These are phyloP conservation scores for Fraxinus pennsylvanica DNA, from an alignment of 257 asterid genomes.

Conservation along the genomic window DNA sequence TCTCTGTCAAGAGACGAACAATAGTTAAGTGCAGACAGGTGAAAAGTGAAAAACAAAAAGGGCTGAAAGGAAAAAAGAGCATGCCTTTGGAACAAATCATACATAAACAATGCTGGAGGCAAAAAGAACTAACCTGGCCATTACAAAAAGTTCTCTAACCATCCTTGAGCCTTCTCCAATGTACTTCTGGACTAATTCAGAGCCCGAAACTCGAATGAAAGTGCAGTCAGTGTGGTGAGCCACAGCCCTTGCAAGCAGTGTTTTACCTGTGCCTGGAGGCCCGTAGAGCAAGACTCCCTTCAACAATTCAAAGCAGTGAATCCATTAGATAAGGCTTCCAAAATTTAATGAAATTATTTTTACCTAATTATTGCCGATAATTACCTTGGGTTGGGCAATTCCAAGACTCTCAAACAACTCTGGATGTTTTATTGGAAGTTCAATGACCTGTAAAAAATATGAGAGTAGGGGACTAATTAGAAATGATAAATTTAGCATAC, in stretches of 20 bases:
- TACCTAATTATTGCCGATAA: neutral
- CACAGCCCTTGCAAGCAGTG: conserved; percentile 74
- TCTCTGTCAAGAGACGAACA: conserved; percentile 41
- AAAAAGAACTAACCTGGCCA: conserved; percentile 60
- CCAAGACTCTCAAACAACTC: conserved; percentile 80
- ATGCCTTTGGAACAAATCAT: neutral
- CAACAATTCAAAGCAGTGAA: conserved; percentile 15
- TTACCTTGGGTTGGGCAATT: conserved; percentile 77
- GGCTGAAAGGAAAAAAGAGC: neutral
- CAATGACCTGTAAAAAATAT: conserved; percentile 53
- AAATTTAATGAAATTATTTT: conserved; percentile 7
- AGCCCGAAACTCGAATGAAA: conserved; percentile 70
- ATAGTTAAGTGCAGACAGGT: neutral
- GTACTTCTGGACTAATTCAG: conserved; percentile 75
- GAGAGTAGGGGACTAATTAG: conserved; percentile 1
- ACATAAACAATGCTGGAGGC: neutral
- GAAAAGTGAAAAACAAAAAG: neutral
- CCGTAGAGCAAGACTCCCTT: conserved; percentile 79
- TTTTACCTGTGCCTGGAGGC: conserved; percentile 80
- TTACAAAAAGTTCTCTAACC: conserved; percentile 80
- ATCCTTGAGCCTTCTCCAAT: conserved; percentile 81
- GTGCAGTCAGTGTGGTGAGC: conserved; percentile 81
- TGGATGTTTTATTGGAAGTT: conserved; percentile 78
- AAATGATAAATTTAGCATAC: neutral
- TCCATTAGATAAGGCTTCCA: conserved; percentile 5